phyloP scores from a whole-genome alignment of 176 grass and related monocot genomes.

The Carex kokanica region DNA sequence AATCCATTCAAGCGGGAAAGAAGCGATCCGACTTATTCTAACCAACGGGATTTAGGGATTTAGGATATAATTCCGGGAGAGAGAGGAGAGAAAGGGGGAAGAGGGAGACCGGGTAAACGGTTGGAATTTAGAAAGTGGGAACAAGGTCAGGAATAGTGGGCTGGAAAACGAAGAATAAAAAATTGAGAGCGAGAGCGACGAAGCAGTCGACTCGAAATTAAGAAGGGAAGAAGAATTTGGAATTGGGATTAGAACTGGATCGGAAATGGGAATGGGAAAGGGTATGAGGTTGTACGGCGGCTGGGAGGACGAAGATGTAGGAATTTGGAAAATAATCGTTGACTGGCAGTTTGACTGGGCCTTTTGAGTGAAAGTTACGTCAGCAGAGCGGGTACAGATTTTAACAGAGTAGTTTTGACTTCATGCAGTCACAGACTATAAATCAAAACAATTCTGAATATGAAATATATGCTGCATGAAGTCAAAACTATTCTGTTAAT shows the following conservation, averaged over 20 bases:
- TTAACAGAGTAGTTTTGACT: too few relatives aligned
- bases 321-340: neutral
- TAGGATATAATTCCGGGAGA: neutral
- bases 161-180: slow-evolving; percentile 1
- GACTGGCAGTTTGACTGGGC: slow-evolving; percentile 14
- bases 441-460: too few relatives aligned
- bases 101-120: slow-evolving; percentile 31
- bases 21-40: neutral
- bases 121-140: slow-evolving; percentile 13
- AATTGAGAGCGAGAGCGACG: neutral
- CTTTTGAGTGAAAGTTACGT: neutral
- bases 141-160: slow-evolving; percentile 25
- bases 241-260: neutral
- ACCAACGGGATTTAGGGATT: neutral
- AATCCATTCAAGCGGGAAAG: slow-evolving; percentile 6
- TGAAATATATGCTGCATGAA: too few relatives aligned
- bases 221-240: neutral
- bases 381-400: neutral
- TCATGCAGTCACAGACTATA: too few relatives aligned
- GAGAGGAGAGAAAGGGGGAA: neutral
- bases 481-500: too few relatives aligned
- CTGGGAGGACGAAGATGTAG: neutral
- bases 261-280: neutral
- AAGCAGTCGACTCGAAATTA: neutral
- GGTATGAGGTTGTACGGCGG: neutral